These are phyloP conservation scores for Debaryomyces nepalensis DNA, from an alignment of 1,139 yeast species.

Conservation along the genomic window DNA sequence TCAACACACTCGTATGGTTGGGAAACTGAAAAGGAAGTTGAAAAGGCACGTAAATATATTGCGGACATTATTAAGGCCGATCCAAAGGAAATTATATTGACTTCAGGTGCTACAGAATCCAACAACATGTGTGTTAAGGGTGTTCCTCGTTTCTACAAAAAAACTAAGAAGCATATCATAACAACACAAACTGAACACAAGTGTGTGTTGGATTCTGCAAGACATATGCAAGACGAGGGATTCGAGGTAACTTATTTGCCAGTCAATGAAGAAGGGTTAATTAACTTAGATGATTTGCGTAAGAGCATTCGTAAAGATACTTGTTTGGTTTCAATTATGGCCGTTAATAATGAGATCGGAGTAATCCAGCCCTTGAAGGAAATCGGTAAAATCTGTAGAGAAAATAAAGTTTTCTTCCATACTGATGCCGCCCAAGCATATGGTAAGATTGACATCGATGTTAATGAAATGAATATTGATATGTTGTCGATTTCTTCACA, in stretches of 20 bases:
- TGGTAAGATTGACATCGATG: constrained; percentile 93
- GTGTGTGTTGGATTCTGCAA: constrained; percentile 94
- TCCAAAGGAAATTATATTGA: constrained; percentile 94
- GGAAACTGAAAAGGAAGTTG: constrained; percentile 96
- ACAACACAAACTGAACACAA: constrained; percentile 98
- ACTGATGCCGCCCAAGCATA: constrained; percentile 99
- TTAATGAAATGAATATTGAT: constrained; percentile 91
- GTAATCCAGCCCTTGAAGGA: constrained; percentile 95
- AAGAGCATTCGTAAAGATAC: constrained; percentile 91
- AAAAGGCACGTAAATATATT: constrained; percentile 77
- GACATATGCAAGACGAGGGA: constrained; percentile 95
- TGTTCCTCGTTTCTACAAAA: constrained; percentile 88
- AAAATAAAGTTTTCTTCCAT: constrained; percentile 91
- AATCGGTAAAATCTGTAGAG: constrained; percentile 86
- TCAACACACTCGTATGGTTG: constrained; percentile 98
- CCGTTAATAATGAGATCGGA: constrained; percentile 97
- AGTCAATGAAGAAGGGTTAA: constrained; percentile 79
- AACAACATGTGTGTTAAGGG: constrained; percentile 96
- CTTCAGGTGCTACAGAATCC: constrained; percentile 97
- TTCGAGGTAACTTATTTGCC: constrained; percentile 93
- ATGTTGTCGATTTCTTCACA: constrained; percentile 92
- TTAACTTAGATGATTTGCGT: constrained; percentile 76
- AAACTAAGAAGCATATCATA: constrained; percentile 89
- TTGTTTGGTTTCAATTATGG: constrained; percentile 91
- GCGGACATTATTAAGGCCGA: constrained; percentile 90